A percentile compares a stretch with the other conserved stretches of the same genome.
These are phyloP conservation scores for Boletus subcaerulescens DNA, from an alignment of 768 basidiomycete species.

Conservation along the genomic window DNA sequence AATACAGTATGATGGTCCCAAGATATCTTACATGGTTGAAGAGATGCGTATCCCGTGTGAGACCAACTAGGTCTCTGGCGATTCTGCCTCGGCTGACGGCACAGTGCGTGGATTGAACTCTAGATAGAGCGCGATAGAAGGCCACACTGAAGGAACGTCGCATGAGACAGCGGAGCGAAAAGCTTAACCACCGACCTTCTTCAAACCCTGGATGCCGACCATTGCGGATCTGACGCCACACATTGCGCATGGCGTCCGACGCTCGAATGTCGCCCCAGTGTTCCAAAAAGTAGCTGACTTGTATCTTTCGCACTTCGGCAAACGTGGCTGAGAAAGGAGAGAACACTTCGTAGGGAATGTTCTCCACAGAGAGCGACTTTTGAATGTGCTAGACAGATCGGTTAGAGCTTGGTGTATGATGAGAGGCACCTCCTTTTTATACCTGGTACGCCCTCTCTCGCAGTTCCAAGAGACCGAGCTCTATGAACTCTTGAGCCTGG, in stretches of 20 bases:
- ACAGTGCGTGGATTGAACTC: constrained; percentile 51
- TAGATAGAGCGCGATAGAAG: constrained; percentile 57
- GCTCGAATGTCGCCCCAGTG: constrained; percentile 81
- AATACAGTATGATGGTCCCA: constrained; percentile 3
- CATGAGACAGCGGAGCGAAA: constrained; percentile 8
- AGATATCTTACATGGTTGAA: constrained; percentile 3
- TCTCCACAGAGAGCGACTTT: constrained; percentile 70
- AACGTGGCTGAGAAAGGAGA: constrained; percentile 81
- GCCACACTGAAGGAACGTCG: constrained; percentile 50
- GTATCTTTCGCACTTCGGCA: constrained; percentile 77
- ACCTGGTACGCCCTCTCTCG: constrained; percentile 68
- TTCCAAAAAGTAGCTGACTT: constrained; percentile 74
- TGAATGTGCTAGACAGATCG: constrained; percentile 58
- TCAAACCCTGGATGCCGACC: constrained; percentile 87
- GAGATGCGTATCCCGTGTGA: background rate
- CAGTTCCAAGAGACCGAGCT: constrained; percentile 67
- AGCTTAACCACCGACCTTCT: constrained; percentile 51
- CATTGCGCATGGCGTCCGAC: constrained; percentile 79
- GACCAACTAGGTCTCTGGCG: constrained; percentile 13
- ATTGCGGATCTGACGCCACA: constrained; percentile 82
- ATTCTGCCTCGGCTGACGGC: constrained; percentile 18
- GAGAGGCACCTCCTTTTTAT: background rate
- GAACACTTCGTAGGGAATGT: constrained; percentile 84
- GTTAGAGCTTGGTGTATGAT: constrained; percentile 1
- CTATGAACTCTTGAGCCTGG: constrained; percentile 33